Evolutionary conservation across 768 basidiomycete genomes (phyloP), one percentile per base, ranked within the genome.

Genomic region (Russula griseocarnosa): DNA sequence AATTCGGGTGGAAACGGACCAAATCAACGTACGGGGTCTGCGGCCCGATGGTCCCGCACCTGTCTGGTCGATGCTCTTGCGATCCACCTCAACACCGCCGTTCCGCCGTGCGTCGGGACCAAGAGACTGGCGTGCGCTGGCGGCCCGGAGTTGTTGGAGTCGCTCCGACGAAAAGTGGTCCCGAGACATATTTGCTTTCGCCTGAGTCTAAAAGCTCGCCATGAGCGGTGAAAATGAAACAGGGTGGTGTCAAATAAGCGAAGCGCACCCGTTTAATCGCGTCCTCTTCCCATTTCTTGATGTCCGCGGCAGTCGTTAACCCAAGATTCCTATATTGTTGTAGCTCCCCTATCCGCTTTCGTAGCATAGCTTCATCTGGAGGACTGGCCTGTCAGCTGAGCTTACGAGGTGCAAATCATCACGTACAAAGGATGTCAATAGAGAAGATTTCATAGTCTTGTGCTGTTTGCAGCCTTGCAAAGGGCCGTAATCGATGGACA

Each of bases 321-420:
- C 96, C 97, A 72, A 92, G 83, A 38, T 88, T 82, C 9, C 96
- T 86, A 73, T 92, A 96, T 55, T 88, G 85, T 71, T 99, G 96
- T 26, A 99, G 78, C 69, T 98, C 94, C 67, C 87, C 83, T 71
- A 98, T 96, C 44, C 88, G 82, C 73, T 92, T 93, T 20, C 95
- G 84, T 9, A 99, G 79, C 60, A 88, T 79, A 5, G 89, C 83
- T 74, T 98, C 96, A 69, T 96, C 95, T 98, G 46, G n/a, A 20
- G 22, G 47, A 20, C n/a, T 10, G n/a, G 47, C 7, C 26, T 26
- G 49, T 50, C 52, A 64, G 28, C n/a, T 44, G 14, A 5, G 38
- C 66, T 40, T 4, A 52, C 4, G 51, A 50, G 28, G 5, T 18
- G 36, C 56, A 26, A 2, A 74, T 40, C 38, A 54, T 24, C 38